Evolutionary conservation across 257 asterid species (phyloP).

Genomic region (Thymus quinquecostatus): DNA sequence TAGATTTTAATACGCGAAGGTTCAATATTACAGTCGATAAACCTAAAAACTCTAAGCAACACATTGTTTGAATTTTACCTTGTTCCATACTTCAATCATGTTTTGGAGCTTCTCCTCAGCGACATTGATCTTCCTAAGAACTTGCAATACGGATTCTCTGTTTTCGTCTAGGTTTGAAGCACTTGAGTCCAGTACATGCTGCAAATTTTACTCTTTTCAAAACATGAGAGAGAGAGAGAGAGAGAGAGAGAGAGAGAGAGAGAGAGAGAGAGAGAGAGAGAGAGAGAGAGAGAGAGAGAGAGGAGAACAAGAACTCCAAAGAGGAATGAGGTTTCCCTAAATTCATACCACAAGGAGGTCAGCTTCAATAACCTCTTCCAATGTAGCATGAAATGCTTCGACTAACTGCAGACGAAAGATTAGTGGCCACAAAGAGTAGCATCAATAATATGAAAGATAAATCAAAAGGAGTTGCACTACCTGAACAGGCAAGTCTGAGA

Average conservation of each 20-base stretch:
- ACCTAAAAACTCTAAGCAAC: too few species aligned
- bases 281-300: constrained; percentile 5
- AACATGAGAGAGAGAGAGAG: constrained; percentile 6
- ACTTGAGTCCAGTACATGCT: constrained; percentile 97
- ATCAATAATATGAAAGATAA: constrained; percentile 21
- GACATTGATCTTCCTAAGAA: constrained; percentile 79
- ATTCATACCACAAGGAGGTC: constrained; percentile 93
- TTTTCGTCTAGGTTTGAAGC: constrained; percentile 77
- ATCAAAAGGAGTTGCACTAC: constrained; percentile 40
- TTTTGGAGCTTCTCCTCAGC: constrained; percentile 77
- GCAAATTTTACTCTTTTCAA: constrained; percentile 31
- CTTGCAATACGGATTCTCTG: constrained; percentile 77
- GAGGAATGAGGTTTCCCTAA: neutral
- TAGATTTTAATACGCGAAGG: too few species aligned
- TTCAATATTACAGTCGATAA: too few species aligned
- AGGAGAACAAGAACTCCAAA: neutral
- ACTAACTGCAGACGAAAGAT: constrained; percentile 64
- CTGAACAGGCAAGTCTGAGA: constrained; percentile 96
- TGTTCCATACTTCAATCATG: constrained; percentile 98
- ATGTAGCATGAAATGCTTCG: constrained; percentile 94
- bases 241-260: constrained; percentile 11
- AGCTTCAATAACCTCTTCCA: constrained; percentile 97
- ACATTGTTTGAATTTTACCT: constrained; percentile 42
- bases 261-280: neutral
- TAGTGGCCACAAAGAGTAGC: constrained; percentile 23